Evolutionary conservation across 2,329 filamentous ascomycete genomes (phyloP), one percentile per base, ranked within the genome.

Genomic region (Cryphonectria nitschkei): DNA sequence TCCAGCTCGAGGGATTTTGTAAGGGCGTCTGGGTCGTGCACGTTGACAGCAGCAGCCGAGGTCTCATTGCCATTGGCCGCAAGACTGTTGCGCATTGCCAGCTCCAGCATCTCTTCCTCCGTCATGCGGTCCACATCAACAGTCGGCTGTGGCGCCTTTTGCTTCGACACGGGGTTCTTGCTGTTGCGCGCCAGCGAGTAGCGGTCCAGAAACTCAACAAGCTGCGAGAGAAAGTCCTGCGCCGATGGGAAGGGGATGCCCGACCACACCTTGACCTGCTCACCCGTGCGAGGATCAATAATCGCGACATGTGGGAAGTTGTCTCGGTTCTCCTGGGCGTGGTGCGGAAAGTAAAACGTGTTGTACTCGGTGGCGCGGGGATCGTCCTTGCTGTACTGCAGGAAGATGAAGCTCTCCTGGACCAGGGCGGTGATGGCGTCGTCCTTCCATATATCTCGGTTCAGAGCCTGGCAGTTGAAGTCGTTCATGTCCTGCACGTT

Each of bases 301-400:
- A 99, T 97, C 61, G 94, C 94, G 70, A 98, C 96, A 79, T 99
- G 95, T 7, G 96, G 96, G 79, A 97, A 99, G 75, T 95, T 94
- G 77, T 95, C 92, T n/a, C 90, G 87, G 77, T 92, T 92, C 76
- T 97, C 94, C 75, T 92, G 89, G 60, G 85, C 85, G 68, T 89
- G 87, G 78, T 84, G 84, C 1, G 85, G 84, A 74, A 98, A 95
- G 83, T 99, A 99, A 81, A 97, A 97, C 69, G 93, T 93, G 72
- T 97, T 85, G 80, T 97, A 99, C 74, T 94, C 90, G 74, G 89
- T 85, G 0, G 93, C 93, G 52, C 90, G 88, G 0, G 89, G 88
- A 75, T 97, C 94, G 74, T 94, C 90, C 81, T 97, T 97, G 75
- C 91, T 90, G 82, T 96, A 98, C 78, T 99, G 96, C 76, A 99